These are phyloP conservation scores for Apiospora aurea DNA, from an alignment of 2,329 filamentous ascomycete species.

Conservation along the genomic window DNA sequence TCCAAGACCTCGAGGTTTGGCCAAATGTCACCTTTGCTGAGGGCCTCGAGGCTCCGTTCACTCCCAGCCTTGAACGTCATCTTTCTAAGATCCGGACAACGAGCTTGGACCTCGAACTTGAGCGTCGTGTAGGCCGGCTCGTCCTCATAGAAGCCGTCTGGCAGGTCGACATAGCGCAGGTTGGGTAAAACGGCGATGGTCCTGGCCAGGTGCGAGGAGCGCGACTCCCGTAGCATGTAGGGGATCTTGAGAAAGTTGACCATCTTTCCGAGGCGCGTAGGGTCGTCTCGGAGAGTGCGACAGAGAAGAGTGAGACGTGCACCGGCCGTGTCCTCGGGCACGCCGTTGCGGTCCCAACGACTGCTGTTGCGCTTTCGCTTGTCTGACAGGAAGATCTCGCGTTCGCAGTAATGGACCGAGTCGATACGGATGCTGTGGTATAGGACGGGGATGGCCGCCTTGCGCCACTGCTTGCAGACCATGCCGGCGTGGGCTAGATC, in stretches of 20 bases:
- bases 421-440: conserved; percentile 93
- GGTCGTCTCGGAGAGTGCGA: conserved; percentile 81
- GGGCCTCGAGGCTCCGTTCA: conserved; percentile 76
- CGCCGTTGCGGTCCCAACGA: conserved; percentile 77
- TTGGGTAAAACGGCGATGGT: conserved; percentile 86
- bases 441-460: conserved; percentile 60
- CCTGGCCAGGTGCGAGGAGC: conserved; percentile 82
- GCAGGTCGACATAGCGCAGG: conserved; percentile 87
- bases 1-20: conserved; percentile 76
- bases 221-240: conserved; percentile 93
- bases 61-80: conserved; percentile 85
- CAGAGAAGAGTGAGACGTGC: conserved; percentile 80
- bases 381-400: conserved; percentile 82
- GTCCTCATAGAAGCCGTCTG: conserved; percentile 85
- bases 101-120: conserved; percentile 82
- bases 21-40: conserved; percentile 73
- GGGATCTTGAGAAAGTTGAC: conserved; percentile 87
- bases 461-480: conserved; percentile 76
- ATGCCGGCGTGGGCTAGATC: conserved; percentile 82
- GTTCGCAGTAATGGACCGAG: conserved; percentile 90
- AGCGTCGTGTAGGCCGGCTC: conserved; percentile 78
- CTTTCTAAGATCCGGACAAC: conserved; percentile 84
- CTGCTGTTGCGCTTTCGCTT: conserved; percentile 77
- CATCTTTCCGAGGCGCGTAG: conserved; percentile 69
- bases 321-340: conserved; percentile 80